Evolutionary conservation across 768 basidiomycete genomes (phyloP).

Genomic region (Rhodotorula babjevae): DNA sequence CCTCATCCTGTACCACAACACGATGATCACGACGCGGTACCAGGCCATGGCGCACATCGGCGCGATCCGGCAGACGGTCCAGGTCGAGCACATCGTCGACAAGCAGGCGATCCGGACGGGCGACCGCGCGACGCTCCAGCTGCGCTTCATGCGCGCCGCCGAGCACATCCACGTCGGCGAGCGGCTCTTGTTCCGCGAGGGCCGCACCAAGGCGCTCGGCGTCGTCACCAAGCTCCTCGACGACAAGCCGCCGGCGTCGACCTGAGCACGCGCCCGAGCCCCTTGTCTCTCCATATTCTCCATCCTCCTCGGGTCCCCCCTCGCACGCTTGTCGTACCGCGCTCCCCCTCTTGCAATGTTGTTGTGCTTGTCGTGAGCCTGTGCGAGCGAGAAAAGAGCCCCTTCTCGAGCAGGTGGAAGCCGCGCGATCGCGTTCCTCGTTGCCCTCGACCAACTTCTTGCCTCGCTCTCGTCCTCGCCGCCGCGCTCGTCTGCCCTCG

Average conservation of each 20-base stretch:
- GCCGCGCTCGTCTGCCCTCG: no score
- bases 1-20: slow-evolving; percentile 65
- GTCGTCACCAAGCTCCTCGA: slow-evolving; percentile 44
- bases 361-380: not conserved
- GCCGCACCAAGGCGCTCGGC: slow-evolving; percentile 73
- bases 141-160: slow-evolving; percentile 65
- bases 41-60: slow-evolving; percentile 45
- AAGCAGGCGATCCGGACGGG: slow-evolving; percentile 86
- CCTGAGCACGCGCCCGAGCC: no score
- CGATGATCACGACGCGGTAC: slow-evolving; percentile 36
- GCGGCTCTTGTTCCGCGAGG: slow-evolving; percentile 71
- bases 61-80: slow-evolving; percentile 42
- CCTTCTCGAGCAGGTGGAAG: no score
- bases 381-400: not conserved
- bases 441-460: no score
- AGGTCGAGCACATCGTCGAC: slow-evolving; percentile 52
- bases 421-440: no score
- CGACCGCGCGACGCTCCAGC: slow-evolving; percentile 82
- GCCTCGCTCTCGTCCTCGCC: no score
- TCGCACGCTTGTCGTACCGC: not conserved
- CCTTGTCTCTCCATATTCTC: no score
- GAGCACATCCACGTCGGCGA: slow-evolving; percentile 71
- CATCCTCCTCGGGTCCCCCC: not conserved
- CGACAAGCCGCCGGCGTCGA: not conserved
- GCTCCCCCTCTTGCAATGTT: not conserved